Conservation (phyloP, 1,284 basidiomycete genomes). For the Melampsora medusae region DNA sequence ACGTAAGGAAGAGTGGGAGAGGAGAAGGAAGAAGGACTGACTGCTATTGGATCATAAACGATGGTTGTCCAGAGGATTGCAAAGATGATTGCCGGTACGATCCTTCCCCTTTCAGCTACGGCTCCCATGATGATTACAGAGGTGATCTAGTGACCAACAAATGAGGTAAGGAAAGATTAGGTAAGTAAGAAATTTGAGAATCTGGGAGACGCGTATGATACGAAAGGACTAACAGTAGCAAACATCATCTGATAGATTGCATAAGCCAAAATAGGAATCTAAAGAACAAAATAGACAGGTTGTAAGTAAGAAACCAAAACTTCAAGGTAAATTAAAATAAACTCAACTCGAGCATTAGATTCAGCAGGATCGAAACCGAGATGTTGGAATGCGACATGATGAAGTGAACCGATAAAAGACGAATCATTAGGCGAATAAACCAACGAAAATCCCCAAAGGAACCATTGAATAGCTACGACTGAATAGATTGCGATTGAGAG, state of each 20-base stretch:
- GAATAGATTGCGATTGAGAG: conserved; percentile 73
- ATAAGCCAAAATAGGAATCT: neutral
- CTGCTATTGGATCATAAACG: conserved; percentile 81
- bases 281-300: neutral
- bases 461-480: conserved; percentile 69
- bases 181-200: no score
- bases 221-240: neutral
- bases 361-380: conserved; percentile 1
- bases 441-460: conserved; percentile 48
- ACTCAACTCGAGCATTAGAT: conserved; percentile 1
- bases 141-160: conserved; percentile 57
- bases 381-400: neutral
- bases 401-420: neutral
- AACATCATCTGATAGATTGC: conserved; percentile 8
- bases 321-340: neutral
- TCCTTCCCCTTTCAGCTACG: conserved; percentile 83
- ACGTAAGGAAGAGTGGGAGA: neutral
- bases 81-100: conserved; percentile 83
- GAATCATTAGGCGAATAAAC: conserved; percentile 3
- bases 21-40: conserved; percentile 40
- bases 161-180: no score
- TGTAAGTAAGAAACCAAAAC: neutral
- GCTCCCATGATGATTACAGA: conserved; percentile 78
- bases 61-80: conserved; percentile 87
- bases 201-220: no score